phyloP scores from a whole-genome alignment of 2,329 filamentous ascomycete genomes.

The Dactylellina cionopaga region DNA sequence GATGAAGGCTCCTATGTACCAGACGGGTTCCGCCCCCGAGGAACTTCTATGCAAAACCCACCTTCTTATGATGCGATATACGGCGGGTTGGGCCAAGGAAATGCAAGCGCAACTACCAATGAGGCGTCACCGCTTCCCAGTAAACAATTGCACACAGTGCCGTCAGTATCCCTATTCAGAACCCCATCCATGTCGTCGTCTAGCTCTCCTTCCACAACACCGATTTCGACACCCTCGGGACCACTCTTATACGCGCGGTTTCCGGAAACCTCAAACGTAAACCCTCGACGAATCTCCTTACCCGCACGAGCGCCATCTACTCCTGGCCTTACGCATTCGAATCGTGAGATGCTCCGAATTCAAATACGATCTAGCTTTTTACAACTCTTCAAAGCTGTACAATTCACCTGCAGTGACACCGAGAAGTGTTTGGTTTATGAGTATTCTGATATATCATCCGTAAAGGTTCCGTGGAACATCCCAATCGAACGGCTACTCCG shows the following conservation, averaged over 20 bases:
- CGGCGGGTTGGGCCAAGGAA: conserved; percentile 16
- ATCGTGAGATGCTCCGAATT: conserved; percentile 29
- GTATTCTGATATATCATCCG: conserved; percentile 29
- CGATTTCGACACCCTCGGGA: neutral
- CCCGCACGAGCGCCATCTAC: conserved; percentile 35
- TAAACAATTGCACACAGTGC: conserved; percentile 36
- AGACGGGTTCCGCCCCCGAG: conserved; percentile 40
- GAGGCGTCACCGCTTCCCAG: conserved; percentile 29
- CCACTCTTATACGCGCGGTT: conserved; percentile 40
- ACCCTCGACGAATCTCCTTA: conserved; percentile 37
- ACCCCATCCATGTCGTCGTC: conserved; percentile 25
- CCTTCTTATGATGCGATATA: conserved; percentile 47
- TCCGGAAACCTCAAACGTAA: conserved; percentile 24
- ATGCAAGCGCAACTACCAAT: neutral
- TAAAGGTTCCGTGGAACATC: conserved; percentile 50
- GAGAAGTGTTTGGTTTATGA: conserved; percentile 46
- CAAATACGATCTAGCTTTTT: conserved; percentile 33
- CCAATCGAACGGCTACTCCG: conserved; percentile 42
- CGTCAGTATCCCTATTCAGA: conserved; percentile 38
- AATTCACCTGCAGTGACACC: conserved; percentile 45
- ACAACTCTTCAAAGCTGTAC: conserved; percentile 45
- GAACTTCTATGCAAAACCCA: conserved; percentile 13
- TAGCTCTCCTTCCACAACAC: neutral
- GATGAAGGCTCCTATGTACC: conserved; percentile 25
- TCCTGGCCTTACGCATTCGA: conserved; percentile 34